These are phyloP conservation scores for Aspergillus sclerotialis DNA, from an alignment of 2,329 filamentous ascomycete genomes.

Conservation along the genomic window DNA sequence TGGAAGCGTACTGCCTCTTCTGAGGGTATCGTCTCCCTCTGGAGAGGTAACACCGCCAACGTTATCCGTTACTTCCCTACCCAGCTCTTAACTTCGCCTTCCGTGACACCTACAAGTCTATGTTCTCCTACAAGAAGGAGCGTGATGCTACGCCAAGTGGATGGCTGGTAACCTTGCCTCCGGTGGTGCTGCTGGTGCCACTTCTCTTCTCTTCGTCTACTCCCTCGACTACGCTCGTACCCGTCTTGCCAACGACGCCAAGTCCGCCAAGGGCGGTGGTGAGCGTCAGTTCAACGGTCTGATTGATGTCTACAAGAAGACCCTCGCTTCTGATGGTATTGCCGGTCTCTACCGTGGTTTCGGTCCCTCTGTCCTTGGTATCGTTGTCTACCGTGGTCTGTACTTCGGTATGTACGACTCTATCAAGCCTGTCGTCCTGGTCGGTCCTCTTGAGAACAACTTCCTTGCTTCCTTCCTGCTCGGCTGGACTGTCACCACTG, in stretches of 20 bases:
- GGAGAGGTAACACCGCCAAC: constrained; percentile 99
- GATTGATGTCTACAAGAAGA: constrained; percentile 99
- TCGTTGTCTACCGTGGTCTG: constrained; percentile 99
- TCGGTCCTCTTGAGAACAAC: constrained; percentile 88
- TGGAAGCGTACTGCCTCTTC: constrained; percentile 84
- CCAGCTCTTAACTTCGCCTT: constrained; percentile 99
- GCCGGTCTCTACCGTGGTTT: constrained; percentile 99
- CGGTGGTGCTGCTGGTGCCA: constrained; percentile 99
- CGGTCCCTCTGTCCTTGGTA: constrained; percentile 98
- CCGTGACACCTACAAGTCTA: constrained; percentile 99
- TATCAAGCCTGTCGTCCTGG: constrained; percentile 96
- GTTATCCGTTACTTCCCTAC: constrained; percentile 99
- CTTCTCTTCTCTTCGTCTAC: constrained; percentile 99
- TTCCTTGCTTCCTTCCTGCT: constrained; percentile 99
- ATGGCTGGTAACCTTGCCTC: constrained; percentile 99
- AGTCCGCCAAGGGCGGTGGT: constrained; percentile 91
- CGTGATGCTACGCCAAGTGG: constrained; percentile 96
- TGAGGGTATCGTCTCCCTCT: constrained; percentile 92
- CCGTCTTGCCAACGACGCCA: constrained; percentile 99
- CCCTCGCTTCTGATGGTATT: constrained; percentile 95
- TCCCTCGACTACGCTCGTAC: constrained; percentile 99
- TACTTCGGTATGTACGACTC: constrained; percentile 99
- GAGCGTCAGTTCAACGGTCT: constrained; percentile 99
- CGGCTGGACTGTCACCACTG: constrained; percentile 98
- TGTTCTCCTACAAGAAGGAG: constrained; percentile 99